Evolutionary conservation across 495 filamentous ascomycete species (phyloP).

Genomic region (Penicillium angulare): DNA sequence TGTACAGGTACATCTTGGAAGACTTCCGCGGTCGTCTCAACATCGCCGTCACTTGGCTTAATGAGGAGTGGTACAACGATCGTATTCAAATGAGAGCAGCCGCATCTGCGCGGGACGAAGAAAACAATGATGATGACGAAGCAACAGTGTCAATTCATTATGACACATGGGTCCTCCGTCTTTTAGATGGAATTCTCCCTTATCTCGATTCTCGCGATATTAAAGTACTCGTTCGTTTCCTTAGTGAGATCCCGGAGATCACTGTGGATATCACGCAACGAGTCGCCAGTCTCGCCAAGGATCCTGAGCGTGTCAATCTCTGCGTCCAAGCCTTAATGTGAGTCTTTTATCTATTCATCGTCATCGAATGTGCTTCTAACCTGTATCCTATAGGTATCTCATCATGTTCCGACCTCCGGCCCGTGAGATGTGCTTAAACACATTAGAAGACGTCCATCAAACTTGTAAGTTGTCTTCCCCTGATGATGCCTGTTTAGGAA

Average conservation of each 20-base stretch:
- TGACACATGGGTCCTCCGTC: conserved; percentile 71
- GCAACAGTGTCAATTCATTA: conserved; percentile 57
- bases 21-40: conserved; percentile 89
- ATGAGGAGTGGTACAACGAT: conserved; percentile 98
- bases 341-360: conserved; percentile 19
- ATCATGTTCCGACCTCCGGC: conserved; percentile 84
- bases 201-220: conserved; percentile 81
- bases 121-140: conserved; percentile 37
- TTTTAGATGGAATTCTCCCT: conserved; percentile 82
- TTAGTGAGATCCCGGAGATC: conserved; percentile 87
- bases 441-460: conserved; percentile 80
- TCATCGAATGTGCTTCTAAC: not conserved
- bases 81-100: conserved; percentile 55
- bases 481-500: no score
- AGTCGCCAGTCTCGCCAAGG: conserved; percentile 77
- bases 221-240: conserved; percentile 81
- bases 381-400: conserved; percentile 58
- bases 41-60: conserved; percentile 85
- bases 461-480: conserved; percentile 55
- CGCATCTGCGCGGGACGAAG: conserved; percentile 33
- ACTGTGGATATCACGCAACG: conserved; percentile 65
- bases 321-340: conserved; percentile 61
- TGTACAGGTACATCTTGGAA: conserved; percentile 81
- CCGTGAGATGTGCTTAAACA: conserved; percentile 75
- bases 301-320: conserved; percentile 75